Evolutionary conservation across 202 grass and related monocot species (phyloP).

Genomic region (Hordeum pubiflorum): DNA sequence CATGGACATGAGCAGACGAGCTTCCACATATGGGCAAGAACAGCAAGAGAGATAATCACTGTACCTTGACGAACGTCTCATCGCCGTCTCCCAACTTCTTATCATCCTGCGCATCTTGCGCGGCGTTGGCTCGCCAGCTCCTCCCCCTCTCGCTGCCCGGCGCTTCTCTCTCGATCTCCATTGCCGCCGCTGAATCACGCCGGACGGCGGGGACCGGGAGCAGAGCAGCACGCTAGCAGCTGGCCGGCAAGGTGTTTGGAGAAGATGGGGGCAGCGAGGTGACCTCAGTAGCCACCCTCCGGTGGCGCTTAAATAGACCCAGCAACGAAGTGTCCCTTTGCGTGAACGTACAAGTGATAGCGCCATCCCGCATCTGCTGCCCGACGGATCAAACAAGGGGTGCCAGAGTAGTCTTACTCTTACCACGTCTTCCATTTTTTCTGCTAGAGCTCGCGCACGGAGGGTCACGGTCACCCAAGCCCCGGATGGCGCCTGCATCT

Average conservation of each 20-base stretch:
- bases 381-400: not conserved
- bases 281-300: not conserved
- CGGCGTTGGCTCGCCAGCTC: conserved; percentile 29
- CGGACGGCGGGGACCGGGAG: not conserved
- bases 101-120: not conserved
- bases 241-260: not conserved
- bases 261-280: not conserved
- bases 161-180: conserved; percentile 47
- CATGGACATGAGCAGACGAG: not conserved
- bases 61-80: conserved; percentile 31
- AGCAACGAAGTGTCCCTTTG: not conserved
- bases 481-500: not conserved
- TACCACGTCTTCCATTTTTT: not conserved
- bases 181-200: not conserved
- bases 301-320: conserved; percentile 24
- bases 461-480: not conserved
- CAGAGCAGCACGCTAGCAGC: not conserved
- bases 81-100: conserved; percentile 29
- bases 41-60: not conserved
- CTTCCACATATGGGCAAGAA: no score
- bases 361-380: conserved; percentile 25
- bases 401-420: not conserved
- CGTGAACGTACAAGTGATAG: not conserved
- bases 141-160: conserved; percentile 12
- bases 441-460: not conserved